Evolutionary conservation across 2,329 filamentous ascomycete species (phyloP).

Genomic region (Endothia cerciana): DNA sequence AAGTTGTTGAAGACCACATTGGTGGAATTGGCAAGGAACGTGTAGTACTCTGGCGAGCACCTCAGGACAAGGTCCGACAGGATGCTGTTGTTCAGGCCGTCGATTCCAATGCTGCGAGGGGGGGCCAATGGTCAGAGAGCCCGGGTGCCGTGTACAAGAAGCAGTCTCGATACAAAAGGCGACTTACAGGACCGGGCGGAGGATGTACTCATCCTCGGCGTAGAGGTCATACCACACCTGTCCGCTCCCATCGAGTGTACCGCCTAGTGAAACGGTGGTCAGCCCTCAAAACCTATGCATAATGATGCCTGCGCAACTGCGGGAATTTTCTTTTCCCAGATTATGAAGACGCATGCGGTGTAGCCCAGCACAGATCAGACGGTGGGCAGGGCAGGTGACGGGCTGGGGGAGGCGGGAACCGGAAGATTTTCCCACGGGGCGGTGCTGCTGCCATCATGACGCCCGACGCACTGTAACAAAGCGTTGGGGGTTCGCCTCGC

Average conservation of each 20-base stretch:
- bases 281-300: constrained; percentile 19
- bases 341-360: no score
- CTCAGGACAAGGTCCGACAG: constrained; percentile 62
- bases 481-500: no score
- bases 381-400: not conserved
- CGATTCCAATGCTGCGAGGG: constrained; percentile 50
- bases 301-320: constrained; percentile 13
- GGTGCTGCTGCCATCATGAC: not conserved
- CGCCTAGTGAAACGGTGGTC: constrained; percentile 33
- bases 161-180: no score
- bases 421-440: constrained; percentile 1
- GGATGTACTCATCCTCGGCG: constrained; percentile 57
- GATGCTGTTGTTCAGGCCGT: constrained; percentile 58
- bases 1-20: constrained; percentile 66
- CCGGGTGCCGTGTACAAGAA: not conserved
- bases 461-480: not conserved
- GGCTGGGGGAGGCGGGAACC: not conserved
- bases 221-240: constrained; percentile 69
- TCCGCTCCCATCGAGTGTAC: constrained; percentile 61
- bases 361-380: no score
- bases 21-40: constrained; percentile 63
- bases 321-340: not conserved
- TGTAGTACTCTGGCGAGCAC: constrained; percentile 62
- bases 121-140: constrained; percentile 6
- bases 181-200: constrained; percentile 58